These are phyloP conservation scores for Coemansia sp. DNA, from an alignment of 192 early-diverging fungal genomes.

Conservation along the genomic window DNA sequence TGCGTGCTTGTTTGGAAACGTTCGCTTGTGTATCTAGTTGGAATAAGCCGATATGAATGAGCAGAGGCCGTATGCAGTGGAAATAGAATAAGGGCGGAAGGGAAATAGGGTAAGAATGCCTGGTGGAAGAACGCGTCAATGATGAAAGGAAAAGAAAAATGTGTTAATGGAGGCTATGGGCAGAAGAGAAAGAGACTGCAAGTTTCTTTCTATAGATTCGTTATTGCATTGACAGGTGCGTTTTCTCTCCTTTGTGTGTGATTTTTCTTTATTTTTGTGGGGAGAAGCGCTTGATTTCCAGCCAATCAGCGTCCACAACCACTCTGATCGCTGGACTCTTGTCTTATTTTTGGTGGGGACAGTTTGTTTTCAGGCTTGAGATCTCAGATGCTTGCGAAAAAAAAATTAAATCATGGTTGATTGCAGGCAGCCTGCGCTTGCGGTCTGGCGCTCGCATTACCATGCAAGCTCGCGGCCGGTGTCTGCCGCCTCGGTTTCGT, in stretches of 20 bases:
- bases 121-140: not conserved
- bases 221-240: not conserved
- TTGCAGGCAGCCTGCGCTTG: too few species aligned
- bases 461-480: constrained; percentile 39
- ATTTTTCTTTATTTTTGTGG: not conserved
- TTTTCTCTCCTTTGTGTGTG: not conserved
- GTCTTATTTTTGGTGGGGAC: not conserved
- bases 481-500: constrained; percentile 51
- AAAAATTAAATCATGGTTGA: too few species aligned
- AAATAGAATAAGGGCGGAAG: not conserved
- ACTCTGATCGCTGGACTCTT: not conserved
- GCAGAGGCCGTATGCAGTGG: not conserved
- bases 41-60: not conserved
- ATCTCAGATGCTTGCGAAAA: not conserved
- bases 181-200: too few species aligned
- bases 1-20: too few species aligned
- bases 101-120: not conserved
- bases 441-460: constrained; percentile 17
- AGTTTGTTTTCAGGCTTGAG: too few species aligned
- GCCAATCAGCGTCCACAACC: not conserved
- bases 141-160: constrained; percentile 2
- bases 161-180: not conserved
- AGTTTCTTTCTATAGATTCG: not conserved
- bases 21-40: not conserved
- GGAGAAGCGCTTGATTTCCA: not conserved